Conservation (phyloP, 108 stramenopile genomes). For the Cyclotella atomus region DNA sequence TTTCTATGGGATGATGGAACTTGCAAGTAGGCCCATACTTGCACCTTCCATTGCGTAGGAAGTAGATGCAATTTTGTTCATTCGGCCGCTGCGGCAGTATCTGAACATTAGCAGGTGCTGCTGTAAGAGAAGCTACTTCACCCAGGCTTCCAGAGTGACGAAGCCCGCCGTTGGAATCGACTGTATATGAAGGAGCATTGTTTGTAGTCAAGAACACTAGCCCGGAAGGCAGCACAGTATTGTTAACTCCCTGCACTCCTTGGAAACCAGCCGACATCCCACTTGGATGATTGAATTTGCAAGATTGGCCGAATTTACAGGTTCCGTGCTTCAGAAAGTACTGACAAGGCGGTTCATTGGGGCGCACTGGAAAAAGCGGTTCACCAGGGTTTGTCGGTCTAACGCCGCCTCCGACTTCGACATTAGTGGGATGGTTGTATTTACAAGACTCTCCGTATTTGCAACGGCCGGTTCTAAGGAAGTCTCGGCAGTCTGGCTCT, state of each 20-base stretch:
- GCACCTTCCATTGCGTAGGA: constrained; percentile 87
- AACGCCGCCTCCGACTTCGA: constrained; percentile 87
- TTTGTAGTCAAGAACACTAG: constrained; percentile 37
- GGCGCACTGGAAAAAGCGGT: constrained; percentile 85
- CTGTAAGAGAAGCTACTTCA: constrained; percentile 23
- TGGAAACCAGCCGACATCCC: constrained; percentile 22
- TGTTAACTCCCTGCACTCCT: constrained; percentile 24
- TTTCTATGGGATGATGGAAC: constrained; percentile 87
- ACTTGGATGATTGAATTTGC: constrained; percentile 91
- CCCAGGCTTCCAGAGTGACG: constrained; percentile 23
- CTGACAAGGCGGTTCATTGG: constrained; percentile 86
- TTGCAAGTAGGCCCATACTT: constrained; percentile 92
- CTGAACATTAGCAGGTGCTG: constrained; percentile 31
- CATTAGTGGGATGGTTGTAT: constrained; percentile 88
- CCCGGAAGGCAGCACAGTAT: constrained; percentile 42
- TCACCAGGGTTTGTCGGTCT: constrained; percentile 77
- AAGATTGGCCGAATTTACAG: constrained; percentile 92
- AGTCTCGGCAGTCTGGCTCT: constrained; percentile 86
- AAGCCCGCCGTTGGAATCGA: constrained; percentile 4
- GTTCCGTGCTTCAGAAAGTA: constrained; percentile 93
- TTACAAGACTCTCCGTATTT: constrained; percentile 94
- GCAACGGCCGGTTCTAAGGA: constrained; percentile 88
- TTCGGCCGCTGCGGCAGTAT: constrained; percentile 81
- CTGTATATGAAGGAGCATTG: neutral
- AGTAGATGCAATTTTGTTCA: constrained; percentile 91